Evolutionary conservation across 78 protist species (phyloP).

Genomic region (Polysphondylium violaceum): DNA sequence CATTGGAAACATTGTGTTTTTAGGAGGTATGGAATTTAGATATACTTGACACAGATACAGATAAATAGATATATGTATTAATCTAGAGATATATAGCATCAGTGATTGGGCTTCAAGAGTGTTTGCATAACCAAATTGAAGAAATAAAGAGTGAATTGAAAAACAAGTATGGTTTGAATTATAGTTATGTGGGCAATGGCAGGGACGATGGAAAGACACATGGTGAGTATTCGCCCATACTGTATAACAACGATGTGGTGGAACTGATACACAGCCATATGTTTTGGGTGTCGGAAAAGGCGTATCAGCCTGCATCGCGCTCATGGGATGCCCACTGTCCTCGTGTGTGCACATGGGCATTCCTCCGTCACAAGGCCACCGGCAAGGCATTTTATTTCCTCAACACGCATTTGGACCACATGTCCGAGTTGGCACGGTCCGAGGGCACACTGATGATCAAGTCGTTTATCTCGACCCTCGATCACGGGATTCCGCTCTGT

Average conservation of each 20-base stretch:
- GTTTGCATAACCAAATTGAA: slow-evolving; percentile 49
- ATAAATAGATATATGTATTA: neutral
- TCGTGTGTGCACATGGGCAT: slow-evolving; percentile 31
- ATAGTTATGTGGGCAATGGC: slow-evolving; percentile 39
- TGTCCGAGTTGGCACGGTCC: slow-evolving; percentile 1
- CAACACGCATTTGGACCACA: slow-evolving; percentile 58
- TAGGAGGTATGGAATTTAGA: neutral
- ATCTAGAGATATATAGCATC: neutral
- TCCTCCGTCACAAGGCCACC: neutral
- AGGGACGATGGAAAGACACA: slow-evolving; percentile 56
- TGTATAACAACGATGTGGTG: slow-evolving; percentile 8
- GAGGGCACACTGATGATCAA: slow-evolving; percentile 52
- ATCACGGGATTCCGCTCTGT: neutral
- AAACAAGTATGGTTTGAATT: neutral
- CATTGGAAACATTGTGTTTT: neutral
- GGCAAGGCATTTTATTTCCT: slow-evolving; percentile 15
- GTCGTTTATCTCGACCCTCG: slow-evolving; percentile 16
- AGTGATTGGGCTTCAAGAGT: slow-evolving; percentile 71
- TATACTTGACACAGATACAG: neutral
- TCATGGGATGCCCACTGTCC: slow-evolving; percentile 41
- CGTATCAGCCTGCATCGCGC: slow-evolving; percentile 12
- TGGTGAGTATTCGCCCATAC: slow-evolving; percentile 72
- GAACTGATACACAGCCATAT: neutral
- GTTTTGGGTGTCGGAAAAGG: slow-evolving; percentile 31
- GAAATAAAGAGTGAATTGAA: slow-evolving; percentile 1